Evolutionary conservation across 306 rosid genomes (phyloP), one percentile per base, ranked within the genome.

Genomic region (Cyclanthera cordifolia): DNA sequence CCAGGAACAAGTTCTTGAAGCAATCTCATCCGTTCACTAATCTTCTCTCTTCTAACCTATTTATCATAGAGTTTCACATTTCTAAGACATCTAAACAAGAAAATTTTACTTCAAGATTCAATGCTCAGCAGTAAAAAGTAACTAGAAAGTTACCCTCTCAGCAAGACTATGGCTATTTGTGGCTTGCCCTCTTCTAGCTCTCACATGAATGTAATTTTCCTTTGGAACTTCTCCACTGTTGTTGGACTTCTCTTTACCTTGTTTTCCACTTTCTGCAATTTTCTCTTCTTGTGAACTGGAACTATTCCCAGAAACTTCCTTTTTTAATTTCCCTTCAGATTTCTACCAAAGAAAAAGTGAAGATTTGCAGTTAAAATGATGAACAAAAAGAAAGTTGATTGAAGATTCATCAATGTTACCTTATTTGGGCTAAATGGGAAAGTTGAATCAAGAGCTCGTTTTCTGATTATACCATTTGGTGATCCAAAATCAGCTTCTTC

Each of bases 1-100:
- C 99, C 99, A 0, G 99, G 99, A 81, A 94, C 99, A 75, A 94
- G 97, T 76, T 94, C 99, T 81, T 94, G 99, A 75, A 94, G 99
- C 86, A 90, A 77, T 80, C 96, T 81, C 99, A 94, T 94, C 74
- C 99, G 53, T 76, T 94, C 99, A 60, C 99, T 94, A 41, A 94
- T 94, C 85, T 94, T 94, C 74, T 94, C 99, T 83, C 99, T 90
- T 72, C 99, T 86, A 57, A 94, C 43, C 43, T 37, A 37, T 37
- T 37, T 6, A 2, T 11, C 43, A 7, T 6, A 37, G 43, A 7
- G 43, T 37, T 37, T 37, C 43, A 37, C 43, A 37, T 7, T 37
- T 37, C 10, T 37, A 37, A 37, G 43, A 7, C 43, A 37, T 6
- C 43, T 37, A 7, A 37, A 37, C 11, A 37, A 37, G 2, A 37